These are phyloP conservation scores for Emergomyces orientalis DNA, from an alignment of 2,329 filamentous ascomycete genomes.

Conservation along the genomic window DNA sequence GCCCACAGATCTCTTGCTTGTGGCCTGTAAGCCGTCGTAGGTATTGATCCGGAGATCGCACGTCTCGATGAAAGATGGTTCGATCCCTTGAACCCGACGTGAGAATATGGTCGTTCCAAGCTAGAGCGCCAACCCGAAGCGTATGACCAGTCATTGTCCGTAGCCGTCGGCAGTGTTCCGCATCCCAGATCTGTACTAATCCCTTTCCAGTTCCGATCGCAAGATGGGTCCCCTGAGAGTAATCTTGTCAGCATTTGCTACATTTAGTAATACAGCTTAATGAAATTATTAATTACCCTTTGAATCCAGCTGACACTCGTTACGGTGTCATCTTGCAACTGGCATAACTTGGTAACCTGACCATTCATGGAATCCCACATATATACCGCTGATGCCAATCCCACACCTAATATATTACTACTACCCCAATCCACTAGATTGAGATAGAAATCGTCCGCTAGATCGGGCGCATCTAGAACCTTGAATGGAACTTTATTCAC, in stretches of 20 bases:
- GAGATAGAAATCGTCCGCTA: conserved; percentile 95
- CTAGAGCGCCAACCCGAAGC: conserved; percentile 81
- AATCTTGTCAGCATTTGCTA: conserved; percentile 12
- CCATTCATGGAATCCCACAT: conserved; percentile 96
- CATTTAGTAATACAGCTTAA: not conserved
- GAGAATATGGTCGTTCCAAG: conserved; percentile 97
- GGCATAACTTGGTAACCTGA: conserved; percentile 86
- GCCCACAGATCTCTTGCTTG: conserved; percentile 94
- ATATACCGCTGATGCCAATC: conserved; percentile 85
- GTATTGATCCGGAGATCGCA: conserved; percentile 85
- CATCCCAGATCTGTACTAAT: conserved; percentile 95
- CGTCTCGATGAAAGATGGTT: conserved; percentile 89
- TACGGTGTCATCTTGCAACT: conserved; percentile 83
- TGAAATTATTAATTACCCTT: conserved; percentile 42
- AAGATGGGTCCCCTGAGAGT: conserved; percentile 66
- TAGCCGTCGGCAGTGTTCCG: conserved; percentile 70
- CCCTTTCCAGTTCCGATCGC: conserved; percentile 93
- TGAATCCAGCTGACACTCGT: conserved; percentile 99
- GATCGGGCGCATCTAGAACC: conserved; percentile 87
- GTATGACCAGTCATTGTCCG: conserved; percentile 97
- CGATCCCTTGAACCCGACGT: conserved; percentile 92
- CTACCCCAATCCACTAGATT: conserved; percentile 98
- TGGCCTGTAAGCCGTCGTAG: conserved; percentile 80
- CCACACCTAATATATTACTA: conserved; percentile 86
- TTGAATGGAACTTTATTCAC: conserved; percentile 98